Base-by-base conservation (phyloP, 2,329 filamentous ascomycete genomes). In the Aspergillus hortae region DNA sequence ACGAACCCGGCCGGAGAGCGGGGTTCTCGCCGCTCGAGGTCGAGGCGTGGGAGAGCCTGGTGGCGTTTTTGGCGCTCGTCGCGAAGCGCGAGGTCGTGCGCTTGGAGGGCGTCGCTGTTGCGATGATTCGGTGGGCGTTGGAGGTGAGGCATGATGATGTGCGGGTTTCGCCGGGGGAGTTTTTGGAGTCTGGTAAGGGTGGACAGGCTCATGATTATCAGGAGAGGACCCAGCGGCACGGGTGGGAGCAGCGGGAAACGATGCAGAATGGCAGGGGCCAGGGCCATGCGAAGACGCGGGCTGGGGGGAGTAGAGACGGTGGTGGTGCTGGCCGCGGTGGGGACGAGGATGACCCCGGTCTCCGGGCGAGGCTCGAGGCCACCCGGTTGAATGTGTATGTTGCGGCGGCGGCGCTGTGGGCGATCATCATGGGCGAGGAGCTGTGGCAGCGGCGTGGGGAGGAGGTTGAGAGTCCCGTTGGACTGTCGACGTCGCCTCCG, bases 351-450 rank as follows among this genome's bases (percentile, higher is more conserved):
- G 43, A 46, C 19, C 19, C 17, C 10, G 40, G 11, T 15, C 9
- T 17, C 30, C 17, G 32, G 21, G 21, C 32, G 15, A 15, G 17
- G 40, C 15, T 42, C 30, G 49, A 48, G 27, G 25, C 21, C 14
- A 38, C 19, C 10, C 44, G 30, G 27, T 43, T 51, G 36, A 51
- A 48, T 15, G 52, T 49, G 10, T 56, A 51, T 21, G 38, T 59
- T 9, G 48, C 56, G 1, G 52, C 48, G 1, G 58, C 56, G 12
- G 49, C 52, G 2, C 44, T 59, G 9, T 59, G 58, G 58, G 44
- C 52, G 14, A 41, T 61, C n/a, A 48, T 63, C 17, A 61, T 60
- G 52, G 61, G 61, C 1, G 59, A 63, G 45, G 56, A 61, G 11
- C 17, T 63, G 17, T 63, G 54, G 50, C 50, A 49, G 43, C 42